A percentile compares a stretch with the other conserved stretches of the same genome.
Conservation (phyloP, 306 rosid species). For the Cajanus cajan region DNA sequence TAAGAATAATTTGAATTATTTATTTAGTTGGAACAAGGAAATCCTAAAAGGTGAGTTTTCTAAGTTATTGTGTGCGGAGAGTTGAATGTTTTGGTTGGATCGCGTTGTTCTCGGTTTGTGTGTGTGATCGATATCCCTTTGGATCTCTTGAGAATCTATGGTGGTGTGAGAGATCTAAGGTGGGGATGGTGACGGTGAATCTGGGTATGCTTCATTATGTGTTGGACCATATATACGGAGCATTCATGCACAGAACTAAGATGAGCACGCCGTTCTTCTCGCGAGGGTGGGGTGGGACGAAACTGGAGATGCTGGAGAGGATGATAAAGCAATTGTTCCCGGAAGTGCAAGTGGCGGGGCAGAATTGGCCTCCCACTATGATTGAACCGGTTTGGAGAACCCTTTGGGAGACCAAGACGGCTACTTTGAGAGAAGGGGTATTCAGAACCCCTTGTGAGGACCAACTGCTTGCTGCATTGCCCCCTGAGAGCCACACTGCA, state of each 20-base stretch:
- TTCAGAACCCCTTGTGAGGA: constrained; percentile 90
- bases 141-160: too few species aligned
- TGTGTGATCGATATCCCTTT: too few species aligned
- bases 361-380: constrained; percentile 70
- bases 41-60: too few species aligned
- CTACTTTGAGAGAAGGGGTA: constrained; percentile 80
- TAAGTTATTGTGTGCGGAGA: too few species aligned
- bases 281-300: constrained; percentile 89
- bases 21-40: too few species aligned
- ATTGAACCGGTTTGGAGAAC: constrained; percentile 80
- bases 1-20: too few species aligned
- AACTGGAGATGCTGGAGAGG: constrained; percentile 78
- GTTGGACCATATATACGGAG: constrained; percentile 89
- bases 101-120: too few species aligned
- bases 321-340: constrained; percentile 81
- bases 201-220: constrained; percentile 87
- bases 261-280: constrained; percentile 85
- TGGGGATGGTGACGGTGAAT: constrained; percentile 67
- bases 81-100: too few species aligned
- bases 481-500: constrained; percentile 89
- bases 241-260: constrained; percentile 85
- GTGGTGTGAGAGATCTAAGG: too few species aligned
- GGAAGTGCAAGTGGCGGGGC: constrained; percentile 47
- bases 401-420: constrained; percentile 73
- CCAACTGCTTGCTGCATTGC: constrained; percentile 74